These are phyloP conservation scores for Neofusicoccum umdonicola DNA, from an alignment of 2,329 filamentous ascomycete genomes.

Conservation along the genomic window DNA sequence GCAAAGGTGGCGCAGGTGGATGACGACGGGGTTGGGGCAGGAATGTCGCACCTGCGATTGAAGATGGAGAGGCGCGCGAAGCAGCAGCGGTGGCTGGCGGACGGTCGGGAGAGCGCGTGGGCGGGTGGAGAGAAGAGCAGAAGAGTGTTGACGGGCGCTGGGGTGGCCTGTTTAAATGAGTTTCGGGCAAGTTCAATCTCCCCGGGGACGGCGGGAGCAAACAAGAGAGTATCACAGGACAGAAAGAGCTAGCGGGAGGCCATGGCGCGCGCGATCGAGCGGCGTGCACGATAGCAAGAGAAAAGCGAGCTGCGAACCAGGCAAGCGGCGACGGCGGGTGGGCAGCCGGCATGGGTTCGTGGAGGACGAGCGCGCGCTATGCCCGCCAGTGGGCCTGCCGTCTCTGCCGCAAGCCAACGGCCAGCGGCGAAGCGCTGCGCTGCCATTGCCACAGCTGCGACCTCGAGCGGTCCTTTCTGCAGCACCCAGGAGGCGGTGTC, in stretches of 20 bases:
- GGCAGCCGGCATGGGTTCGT: neutral
- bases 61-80: conserved; percentile 12
- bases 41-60: conserved; percentile 10
- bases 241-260: conserved; percentile 17
- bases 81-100: neutral
- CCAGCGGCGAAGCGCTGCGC: neutral
- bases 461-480: neutral
- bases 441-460: conserved; percentile 1
- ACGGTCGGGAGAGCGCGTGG: neutral
- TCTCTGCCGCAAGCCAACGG: neutral
- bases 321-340: neutral
- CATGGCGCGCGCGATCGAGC: conserved; percentile 3
- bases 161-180: conserved; percentile 17
- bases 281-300: conserved; percentile 2
- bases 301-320: conserved; percentile 1
- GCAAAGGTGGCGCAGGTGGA: conserved; percentile 3
- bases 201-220: conserved; percentile 12
- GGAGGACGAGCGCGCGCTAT: conserved; percentile 1
- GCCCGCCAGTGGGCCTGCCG: neutral
- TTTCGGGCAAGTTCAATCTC: conserved; percentile 13
- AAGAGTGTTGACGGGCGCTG: neutral
- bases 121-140: conserved; percentile 7
- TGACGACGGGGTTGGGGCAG: neutral
- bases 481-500: neutral
- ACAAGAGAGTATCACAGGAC: conserved; percentile 18